These are phyloP conservation scores for Harringtonia aguacate DNA, from an alignment of 2,329 filamentous ascomycete species.

Conservation along the genomic window DNA sequence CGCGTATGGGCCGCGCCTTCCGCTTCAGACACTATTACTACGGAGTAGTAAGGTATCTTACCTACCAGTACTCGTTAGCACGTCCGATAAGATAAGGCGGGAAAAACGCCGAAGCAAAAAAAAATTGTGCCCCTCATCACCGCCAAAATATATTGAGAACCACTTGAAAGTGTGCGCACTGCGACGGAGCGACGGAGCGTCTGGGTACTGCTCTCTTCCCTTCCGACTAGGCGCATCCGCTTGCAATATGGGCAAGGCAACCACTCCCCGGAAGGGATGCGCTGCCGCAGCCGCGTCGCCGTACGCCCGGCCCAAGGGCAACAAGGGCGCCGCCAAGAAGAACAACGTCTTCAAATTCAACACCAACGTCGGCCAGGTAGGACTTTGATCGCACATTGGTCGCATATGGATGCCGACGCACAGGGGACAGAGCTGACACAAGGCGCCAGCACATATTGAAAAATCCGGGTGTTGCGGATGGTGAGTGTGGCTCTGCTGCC, in stretches of 20 bases:
- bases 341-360: slow-evolving; percentile 98
- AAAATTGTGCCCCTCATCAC: slow-evolving; percentile 13
- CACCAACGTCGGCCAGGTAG: slow-evolving; percentile 60
- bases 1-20: too few species aligned
- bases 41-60: neutral
- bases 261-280: slow-evolving; percentile 24
- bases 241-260: slow-evolving; percentile 28
- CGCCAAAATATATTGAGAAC: slow-evolving; percentile 9
- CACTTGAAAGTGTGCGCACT: neutral
- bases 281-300: slow-evolving; percentile 20
- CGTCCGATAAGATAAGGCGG: slow-evolving; percentile 8
- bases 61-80: neutral
- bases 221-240: neutral
- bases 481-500: slow-evolving; percentile 1
- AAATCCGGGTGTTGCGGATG: slow-evolving; percentile 19
- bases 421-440: too few species aligned
- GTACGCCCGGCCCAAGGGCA: slow-evolving; percentile 18
- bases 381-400: neutral
- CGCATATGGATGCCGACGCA: too few species aligned
- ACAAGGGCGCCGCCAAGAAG: slow-evolving; percentile 22
- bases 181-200: neutral
- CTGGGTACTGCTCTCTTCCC: neutral
- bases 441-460: slow-evolving; percentile 79
- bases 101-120: too few species aligned
- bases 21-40: too few species aligned